These are phyloP conservation scores for Scheffersomyces stipitis DNA, from an alignment of 805 yeast species.

Conservation along the genomic window DNA sequence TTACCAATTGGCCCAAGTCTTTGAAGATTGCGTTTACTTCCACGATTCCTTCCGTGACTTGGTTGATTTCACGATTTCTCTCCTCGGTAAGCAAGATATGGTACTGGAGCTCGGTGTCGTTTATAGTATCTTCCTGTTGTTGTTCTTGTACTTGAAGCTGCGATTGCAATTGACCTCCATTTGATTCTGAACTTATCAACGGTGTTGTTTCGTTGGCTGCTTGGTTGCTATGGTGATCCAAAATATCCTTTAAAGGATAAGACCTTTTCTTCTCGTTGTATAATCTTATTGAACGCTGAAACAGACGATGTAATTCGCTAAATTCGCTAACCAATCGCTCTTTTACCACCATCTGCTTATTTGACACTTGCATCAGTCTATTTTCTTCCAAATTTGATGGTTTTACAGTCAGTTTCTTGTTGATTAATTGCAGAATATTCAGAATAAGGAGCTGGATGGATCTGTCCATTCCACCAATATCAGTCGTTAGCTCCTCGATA, in stretches of 20 bases:
- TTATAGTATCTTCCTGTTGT: conserved; percentile 40
- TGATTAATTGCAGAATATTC: conserved; percentile 26
- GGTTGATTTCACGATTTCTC: conserved; percentile 68
- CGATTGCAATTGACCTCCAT: conserved; percentile 18
- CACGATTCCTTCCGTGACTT: conserved; percentile 72
- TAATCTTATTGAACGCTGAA: conserved; percentile 42
- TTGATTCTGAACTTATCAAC: conserved; percentile 28
- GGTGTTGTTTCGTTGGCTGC: conserved; percentile 37
- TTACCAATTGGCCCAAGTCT: conserved; percentile 74
- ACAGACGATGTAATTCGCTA: conserved; percentile 45
- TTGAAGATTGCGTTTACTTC: conserved; percentile 85
- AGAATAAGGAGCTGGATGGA: conserved; percentile 33
- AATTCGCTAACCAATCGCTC: conserved; percentile 60
- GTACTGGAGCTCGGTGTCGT: conserved; percentile 54
- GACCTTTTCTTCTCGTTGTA: conserved; percentile 50
- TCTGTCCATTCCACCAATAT: conserved; percentile 29
- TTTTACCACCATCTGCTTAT: conserved; percentile 43
- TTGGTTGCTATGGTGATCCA: conserved; percentile 1
- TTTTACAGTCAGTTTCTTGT: conserved; percentile 23
- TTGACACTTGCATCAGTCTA: too few relatives aligned
- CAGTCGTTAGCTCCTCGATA: conserved; percentile 31
- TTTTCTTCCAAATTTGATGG: conserved; percentile 20
- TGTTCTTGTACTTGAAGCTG: conserved; percentile 32
- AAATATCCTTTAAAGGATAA: conserved; percentile 15
- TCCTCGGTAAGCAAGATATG: conserved; percentile 68